Evolutionary conservation across 306 rosid genomes (phyloP), one percentile per base, ranked within the genome.

Genomic region (Cicer yamashitae): DNA sequence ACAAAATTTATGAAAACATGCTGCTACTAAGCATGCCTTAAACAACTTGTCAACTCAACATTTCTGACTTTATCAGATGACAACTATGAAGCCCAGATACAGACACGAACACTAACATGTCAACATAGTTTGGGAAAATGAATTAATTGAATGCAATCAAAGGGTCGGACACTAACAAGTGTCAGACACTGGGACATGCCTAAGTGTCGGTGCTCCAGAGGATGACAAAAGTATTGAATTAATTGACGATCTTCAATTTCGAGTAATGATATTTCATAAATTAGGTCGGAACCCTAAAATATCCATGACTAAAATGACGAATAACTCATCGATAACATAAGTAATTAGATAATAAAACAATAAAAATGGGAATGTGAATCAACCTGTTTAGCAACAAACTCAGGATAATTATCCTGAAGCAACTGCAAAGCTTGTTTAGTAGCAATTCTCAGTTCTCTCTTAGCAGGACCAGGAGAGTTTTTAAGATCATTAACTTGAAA

Each of bases 341-440:
- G 10, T 22, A 25, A 60, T 1, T 37, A 70, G 6, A 50, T 14
- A 71, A 11, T 2, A 39, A 53, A 50, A 20, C 48, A 40, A 7
- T 7, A 51, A 10, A 53, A 74, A 20, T 57, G 65, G 44, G 11
- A 63, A 65, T 41, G 6, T 18, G n/a, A 61, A 76, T 37, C 0
- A 67, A 89, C 96, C 96, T 94, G 97, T 82, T 90, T 94, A 80
- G 89, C 91, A 38, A 94, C 97, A 57, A 94, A 94, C 79, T 94
- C 98, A 1, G 96, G 97, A 80, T 94, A 90, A 78, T 94, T 94
- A 82, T 92, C 97, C 82, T 90, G 97, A 79, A 94, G 96, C 88
- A 94, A 75, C 10, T 89, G 92, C 80, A 94, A 77, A n/a, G 97
- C 97, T 20, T 85, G 92, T 73, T 87, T 94, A 50, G 97, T 91